phyloP scores from a whole-genome alignment of 768 basidiomycete species.

The Nidularia sp. region DNA sequence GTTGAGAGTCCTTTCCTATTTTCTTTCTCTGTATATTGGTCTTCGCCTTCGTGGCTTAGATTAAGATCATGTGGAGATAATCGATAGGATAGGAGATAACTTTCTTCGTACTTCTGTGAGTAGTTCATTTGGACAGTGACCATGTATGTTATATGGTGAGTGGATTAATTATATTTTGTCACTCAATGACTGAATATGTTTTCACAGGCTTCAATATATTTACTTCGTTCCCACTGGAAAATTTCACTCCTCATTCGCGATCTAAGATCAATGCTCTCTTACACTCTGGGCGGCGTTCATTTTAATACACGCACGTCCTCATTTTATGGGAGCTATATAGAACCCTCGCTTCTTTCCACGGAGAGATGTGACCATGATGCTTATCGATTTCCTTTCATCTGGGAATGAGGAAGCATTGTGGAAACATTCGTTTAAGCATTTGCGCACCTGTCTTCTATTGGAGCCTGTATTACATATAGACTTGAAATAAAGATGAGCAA shows the following conservation, averaged over 20 bases:
- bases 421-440: background rate
- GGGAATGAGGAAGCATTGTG: background rate
- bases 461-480: too few relatives aligned
- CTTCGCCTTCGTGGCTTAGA: background rate
- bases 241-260: constrained; percentile 14
- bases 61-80: constrained; percentile 3
- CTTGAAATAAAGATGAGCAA: too few relatives aligned
- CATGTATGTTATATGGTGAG: constrained; percentile 6
- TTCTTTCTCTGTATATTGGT: constrained; percentile 2
- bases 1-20: constrained; percentile 8
- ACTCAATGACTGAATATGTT: background rate
- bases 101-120: background rate
- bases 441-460: too few relatives aligned
- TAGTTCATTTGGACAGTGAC: constrained; percentile 1
- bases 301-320: constrained; percentile 77
- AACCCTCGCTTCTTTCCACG: background rate
- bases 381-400: background rate
- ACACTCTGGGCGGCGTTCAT: constrained; percentile 92
- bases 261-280: constrained; percentile 56
- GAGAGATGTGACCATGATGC: background rate
- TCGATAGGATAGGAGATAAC: constrained; percentile 8
- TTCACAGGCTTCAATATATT: background rate
- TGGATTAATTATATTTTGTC: background rate
- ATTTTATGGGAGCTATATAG: constrained; percentile 92
- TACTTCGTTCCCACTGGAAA: background rate